These are phyloP conservation scores for Gomphus sp. DNA, from an alignment of 1,284 basidiomycete genomes.

Conservation along the genomic window DNA sequence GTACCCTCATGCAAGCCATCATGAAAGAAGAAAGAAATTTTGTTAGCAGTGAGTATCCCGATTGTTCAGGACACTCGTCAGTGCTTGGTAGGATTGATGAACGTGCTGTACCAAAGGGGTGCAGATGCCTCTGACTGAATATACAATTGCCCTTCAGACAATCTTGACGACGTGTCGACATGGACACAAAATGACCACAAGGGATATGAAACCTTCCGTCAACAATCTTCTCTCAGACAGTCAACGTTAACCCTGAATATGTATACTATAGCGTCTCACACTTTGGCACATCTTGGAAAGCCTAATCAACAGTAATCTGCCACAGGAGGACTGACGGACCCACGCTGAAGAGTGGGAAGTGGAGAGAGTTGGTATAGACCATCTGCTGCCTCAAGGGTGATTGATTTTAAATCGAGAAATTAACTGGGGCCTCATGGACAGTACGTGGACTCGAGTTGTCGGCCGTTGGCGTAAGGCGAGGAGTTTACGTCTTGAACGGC, in stretches of 20 bases:
- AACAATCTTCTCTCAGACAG: conserved; percentile 42
- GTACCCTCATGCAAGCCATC: not conserved
- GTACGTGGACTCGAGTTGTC: not conserved
- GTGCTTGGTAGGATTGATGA: not conserved
- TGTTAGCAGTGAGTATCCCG: not conserved
- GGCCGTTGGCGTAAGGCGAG: not conserved
- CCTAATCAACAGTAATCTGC: conserved; percentile 8
- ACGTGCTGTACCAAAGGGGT: conserved; percentile 37
- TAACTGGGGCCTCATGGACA: not conserved
- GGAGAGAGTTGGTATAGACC: not conserved
- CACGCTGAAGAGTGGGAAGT: not conserved
- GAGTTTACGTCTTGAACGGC: not conserved
- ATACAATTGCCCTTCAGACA: conserved; percentile 55
- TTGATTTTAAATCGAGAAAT: not conserved
- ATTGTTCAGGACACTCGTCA: not conserved
- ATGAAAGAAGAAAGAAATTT: not conserved
- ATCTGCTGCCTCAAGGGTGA: not conserved
- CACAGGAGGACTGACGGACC: not conserved
- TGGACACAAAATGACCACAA: conserved; percentile 68
- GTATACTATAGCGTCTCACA: conserved; percentile 32
- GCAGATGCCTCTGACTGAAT: conserved; percentile 59
- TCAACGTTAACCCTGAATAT: conserved; percentile 12
- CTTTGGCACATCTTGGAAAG: conserved; percentile 62
- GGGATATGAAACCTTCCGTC: conserved; percentile 66
- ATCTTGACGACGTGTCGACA: conserved; percentile 62